phyloP scores from a whole-genome alignment of 1,139 yeast genomes.

The Scheffersomyces parashehatae region DNA sequence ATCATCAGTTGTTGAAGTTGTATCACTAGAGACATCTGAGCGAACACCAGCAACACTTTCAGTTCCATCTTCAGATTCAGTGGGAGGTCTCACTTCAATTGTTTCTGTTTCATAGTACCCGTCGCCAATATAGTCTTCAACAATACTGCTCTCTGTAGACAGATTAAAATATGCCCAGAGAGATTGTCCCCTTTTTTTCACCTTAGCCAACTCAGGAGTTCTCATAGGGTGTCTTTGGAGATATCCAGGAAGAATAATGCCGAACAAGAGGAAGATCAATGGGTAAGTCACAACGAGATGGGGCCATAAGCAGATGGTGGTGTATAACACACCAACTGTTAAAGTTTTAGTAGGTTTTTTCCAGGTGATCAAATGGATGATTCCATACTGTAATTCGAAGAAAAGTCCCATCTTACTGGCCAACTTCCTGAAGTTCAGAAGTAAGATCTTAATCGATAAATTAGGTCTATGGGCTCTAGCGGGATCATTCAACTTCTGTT shows the following conservation, averaged over 20 bases:
- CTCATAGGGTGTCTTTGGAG: slow-evolving; percentile 67
- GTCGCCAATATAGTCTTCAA: slow-evolving; percentile 36
- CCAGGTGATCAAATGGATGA: slow-evolving; percentile 62
- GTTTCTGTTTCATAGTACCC: neutral
- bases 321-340: slow-evolving; percentile 50
- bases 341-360: slow-evolving; percentile 60
- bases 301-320: slow-evolving; percentile 69
- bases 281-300: slow-evolving; percentile 69
- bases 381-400: slow-evolving; percentile 56
- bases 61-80: slow-evolving; percentile 2
- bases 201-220: slow-evolving; percentile 41
- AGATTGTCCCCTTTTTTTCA: slow-evolving; percentile 57
- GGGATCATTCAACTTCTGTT: slow-evolving; percentile 45
- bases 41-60: neutral
- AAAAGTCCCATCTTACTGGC: slow-evolving; percentile 54
- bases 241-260: slow-evolving; percentile 72
- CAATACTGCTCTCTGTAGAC: slow-evolving; percentile 39
- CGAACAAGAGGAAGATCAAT: slow-evolving; percentile 52
- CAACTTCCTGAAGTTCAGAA: slow-evolving; percentile 52
- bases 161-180: slow-evolving; percentile 47
- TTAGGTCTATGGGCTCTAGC: slow-evolving; percentile 46
- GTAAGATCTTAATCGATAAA: slow-evolving; percentile 50
- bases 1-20: slow-evolving; percentile 4
- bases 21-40: neutral
- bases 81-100: slow-evolving; percentile 3